Percentiles rank a stretch among this genome's conserved stretches.
These are phyloP conservation scores for Suhomyces tanzawaensis DNA, from an alignment of 805 yeast genomes.

Conservation along the genomic window DNA sequence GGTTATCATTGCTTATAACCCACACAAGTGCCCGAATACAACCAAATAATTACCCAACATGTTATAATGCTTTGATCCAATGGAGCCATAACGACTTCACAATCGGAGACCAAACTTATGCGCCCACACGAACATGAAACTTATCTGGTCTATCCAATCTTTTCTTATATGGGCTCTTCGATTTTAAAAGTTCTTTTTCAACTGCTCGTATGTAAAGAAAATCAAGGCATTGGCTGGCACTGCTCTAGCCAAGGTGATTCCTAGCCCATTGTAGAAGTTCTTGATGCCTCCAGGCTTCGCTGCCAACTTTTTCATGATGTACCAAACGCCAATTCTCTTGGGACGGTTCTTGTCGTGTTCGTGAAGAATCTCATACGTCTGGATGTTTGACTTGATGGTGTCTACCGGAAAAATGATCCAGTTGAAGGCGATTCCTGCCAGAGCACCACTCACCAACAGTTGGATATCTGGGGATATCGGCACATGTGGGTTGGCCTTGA, in stretches of 20 bases:
- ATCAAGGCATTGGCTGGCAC: slow-evolving; percentile 89
- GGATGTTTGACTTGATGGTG: slow-evolving; percentile 84
- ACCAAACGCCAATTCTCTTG: neutral
- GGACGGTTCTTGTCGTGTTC: neutral
- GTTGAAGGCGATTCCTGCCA: slow-evolving; percentile 83
- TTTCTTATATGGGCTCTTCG: too few relatives aligned
- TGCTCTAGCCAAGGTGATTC: slow-evolving; percentile 76
- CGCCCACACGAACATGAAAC: neutral
- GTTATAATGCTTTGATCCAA: too few relatives aligned
- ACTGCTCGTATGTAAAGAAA: slow-evolving; percentile 72
- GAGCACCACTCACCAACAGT: slow-evolving; percentile 73
- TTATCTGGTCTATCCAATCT: neutral
- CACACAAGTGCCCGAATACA: too few relatives aligned
- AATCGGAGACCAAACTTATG: too few relatives aligned
- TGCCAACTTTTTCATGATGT: slow-evolving; percentile 4
- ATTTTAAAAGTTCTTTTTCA: slow-evolving; percentile 40
- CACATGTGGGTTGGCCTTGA: slow-evolving; percentile 26
- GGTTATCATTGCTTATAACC: too few relatives aligned
- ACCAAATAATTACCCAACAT: too few relatives aligned
- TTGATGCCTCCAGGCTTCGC: slow-evolving; percentile 53
- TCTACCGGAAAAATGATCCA: slow-evolving; percentile 84
- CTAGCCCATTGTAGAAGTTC: slow-evolving; percentile 81
- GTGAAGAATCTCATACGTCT: slow-evolving; percentile 47
- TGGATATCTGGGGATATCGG: slow-evolving; percentile 40
- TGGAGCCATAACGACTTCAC: too few relatives aligned